Base-by-base conservation (phyloP, 305 asterid genomes). In the Rubia peregrina region DNA sequence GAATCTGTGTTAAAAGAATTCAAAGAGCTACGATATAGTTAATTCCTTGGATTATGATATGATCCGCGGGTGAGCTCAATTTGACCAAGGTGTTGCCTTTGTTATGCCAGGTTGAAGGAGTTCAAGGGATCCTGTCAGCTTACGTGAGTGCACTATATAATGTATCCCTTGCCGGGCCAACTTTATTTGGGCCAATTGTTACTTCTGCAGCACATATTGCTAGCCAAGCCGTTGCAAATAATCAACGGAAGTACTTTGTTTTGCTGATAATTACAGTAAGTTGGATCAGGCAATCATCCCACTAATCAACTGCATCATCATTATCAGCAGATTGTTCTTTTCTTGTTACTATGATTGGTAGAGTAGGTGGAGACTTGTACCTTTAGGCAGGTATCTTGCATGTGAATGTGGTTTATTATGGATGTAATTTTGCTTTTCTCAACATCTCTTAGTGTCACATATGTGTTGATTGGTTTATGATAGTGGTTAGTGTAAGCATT, bases 91-190 rank as follows among this genome's bases (percentile, higher is more conserved):
- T 61, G 48, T 66, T 40, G 16, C 49, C 55, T 60, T 65, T 75
- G 64, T 75, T 53, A 66, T 75, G 79, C 51, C 83, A 94, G 98
- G 98, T 89, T 71, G 98, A 89, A 65, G 98, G 98, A 82, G 83
- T 94, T 75, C 88, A 86, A 69, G 98, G 98, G 76, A 89, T 94
- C 69, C 80, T 91, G 94, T 78, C 68, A 70, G 88, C 98, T 71
- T 94, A 94, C 77, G 73, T 83, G 55, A 89, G 89, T 85, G 99
- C 99, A 75, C 95, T 94, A 55, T 84, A 82, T 74, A 94, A 91
- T 75, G 97, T 91, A 71, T 88, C 96, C 53, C 86, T 94, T 81
- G 98, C 98, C 24, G 99, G 99, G 72, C 99, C 99, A 62, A 94
- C 99, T 71, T 83, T 94, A 74, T 94, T 94, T 69, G 99, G 99